Evolutionary conservation across 805 yeast genomes (phyloP).

Genomic region (Saccharomycopsis guyanensis): DNA sequence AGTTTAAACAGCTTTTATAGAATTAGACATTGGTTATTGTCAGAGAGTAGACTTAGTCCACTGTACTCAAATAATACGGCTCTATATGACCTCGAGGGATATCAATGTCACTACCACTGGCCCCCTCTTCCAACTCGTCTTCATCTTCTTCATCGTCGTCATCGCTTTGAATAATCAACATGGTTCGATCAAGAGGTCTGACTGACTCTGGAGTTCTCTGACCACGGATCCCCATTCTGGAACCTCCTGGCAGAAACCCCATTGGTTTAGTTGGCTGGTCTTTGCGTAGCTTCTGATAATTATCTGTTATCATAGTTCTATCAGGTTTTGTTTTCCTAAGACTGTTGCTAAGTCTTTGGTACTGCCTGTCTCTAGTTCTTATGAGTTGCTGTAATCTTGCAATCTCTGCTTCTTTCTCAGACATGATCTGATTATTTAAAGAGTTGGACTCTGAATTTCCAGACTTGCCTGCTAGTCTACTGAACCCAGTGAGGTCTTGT

Average conservation of each 20-base stretch:
- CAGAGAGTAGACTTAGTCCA: no score
- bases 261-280: neutral
- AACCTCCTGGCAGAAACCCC: neutral
- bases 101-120: neutral
- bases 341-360: conserved; percentile 2
- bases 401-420: conserved; percentile 19
- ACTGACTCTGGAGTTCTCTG: neutral
- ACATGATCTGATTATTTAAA: conserved; percentile 9
- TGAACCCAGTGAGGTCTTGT: neutral
- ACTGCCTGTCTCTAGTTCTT: conserved; percentile 8
- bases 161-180: conserved; percentile 12
- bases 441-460: neutral
- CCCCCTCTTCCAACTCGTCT: conserved; percentile 2
- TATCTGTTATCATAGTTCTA: neutral
- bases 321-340: conserved; percentile 3
- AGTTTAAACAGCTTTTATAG: conserved; percentile 12
- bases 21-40: no score
- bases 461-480: no score
- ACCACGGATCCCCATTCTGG: neutral
- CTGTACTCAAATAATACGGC: no score
- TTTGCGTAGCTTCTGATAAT: neutral
- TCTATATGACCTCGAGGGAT: no score
- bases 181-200: neutral
- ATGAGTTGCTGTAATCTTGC: conserved; percentile 11
- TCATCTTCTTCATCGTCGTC: conserved; percentile 19